A percentile compares a stretch with the other conserved stretches of the same genome.
Evolutionary conservation across 2,329 filamentous ascomycete genomes (phyloP).

Genomic region (Xylaria sp.): DNA sequence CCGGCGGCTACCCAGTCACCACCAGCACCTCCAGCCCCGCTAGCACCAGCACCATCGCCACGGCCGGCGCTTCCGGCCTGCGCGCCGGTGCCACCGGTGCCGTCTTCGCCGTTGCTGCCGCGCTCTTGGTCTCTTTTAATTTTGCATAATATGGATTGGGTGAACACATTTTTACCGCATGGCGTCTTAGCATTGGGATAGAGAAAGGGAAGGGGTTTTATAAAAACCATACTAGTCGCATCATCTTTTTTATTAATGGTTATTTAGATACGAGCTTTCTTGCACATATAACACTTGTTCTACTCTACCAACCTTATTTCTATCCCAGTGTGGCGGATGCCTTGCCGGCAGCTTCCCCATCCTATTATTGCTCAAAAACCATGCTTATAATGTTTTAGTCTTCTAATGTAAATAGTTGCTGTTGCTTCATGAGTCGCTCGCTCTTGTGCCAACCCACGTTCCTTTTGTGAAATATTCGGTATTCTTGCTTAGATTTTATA

Average conservation of each 20-base stretch:
- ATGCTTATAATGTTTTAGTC: constrained; percentile 36
- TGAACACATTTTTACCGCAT: constrained; percentile 23
- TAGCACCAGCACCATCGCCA: constrained; percentile 39
- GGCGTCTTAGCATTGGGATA: constrained; percentile 35
- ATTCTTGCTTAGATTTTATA: constrained; percentile 25
- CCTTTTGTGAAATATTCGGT: constrained; percentile 30
- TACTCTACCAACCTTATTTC: constrained; percentile 4
- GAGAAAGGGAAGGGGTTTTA: not conserved
- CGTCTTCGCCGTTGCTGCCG: constrained; percentile 40
- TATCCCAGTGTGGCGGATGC: constrained; percentile 27
- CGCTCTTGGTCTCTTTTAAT: constrained; percentile 41
- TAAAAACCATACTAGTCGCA: not conserved
- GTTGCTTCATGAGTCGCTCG: constrained; percentile 23
- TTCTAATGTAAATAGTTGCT: constrained; percentile 37
- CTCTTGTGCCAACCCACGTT: constrained; percentile 15
- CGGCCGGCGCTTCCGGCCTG: constrained; percentile 37
- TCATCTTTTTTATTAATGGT: constrained; percentile 27
- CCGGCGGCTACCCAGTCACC: constrained; percentile 18
- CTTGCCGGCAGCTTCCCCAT: constrained; percentile 7
- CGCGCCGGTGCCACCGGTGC: constrained; percentile 41
- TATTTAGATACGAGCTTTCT: constrained; percentile 22
- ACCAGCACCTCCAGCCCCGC: constrained; percentile 22
- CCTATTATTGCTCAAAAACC: not conserved
- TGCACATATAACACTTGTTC: constrained; percentile 12
- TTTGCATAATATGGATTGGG: constrained; percentile 30